A percentile compares a stretch with the other conserved stretches of the same genome.
Conservation (phyloP, 2,329 filamentous ascomycete genomes). For the Colletotrichum caudatum region DNA sequence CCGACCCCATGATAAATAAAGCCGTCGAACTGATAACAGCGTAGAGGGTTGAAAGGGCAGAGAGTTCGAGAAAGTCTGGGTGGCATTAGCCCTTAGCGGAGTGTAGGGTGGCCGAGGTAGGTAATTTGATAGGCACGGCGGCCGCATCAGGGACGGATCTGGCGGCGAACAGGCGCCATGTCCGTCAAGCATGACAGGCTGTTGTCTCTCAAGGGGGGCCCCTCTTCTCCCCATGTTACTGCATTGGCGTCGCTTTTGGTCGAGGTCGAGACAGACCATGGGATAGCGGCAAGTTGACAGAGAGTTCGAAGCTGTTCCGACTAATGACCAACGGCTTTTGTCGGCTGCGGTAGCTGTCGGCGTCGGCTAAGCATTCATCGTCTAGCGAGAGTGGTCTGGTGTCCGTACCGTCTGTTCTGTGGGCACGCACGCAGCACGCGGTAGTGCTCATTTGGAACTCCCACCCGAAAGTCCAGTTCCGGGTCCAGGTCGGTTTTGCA, state of each 20-base stretch:
- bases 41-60: slow-evolving; percentile 3
- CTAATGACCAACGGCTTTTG: slow-evolving; percentile 26
- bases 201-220: slow-evolving; percentile 19
- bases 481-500: background rate
- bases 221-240: slow-evolving; percentile 32
- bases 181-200: slow-evolving; percentile 27
- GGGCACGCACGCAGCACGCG: background rate
- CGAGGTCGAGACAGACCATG: slow-evolving; percentile 21
- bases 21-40: slow-evolving; percentile 9
- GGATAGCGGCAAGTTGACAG: slow-evolving; percentile 20
- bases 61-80: slow-evolving; percentile 12
- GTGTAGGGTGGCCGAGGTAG: background rate
- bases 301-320: slow-evolving; percentile 11
- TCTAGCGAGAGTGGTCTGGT: slow-evolving; percentile 19
- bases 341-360: slow-evolving; percentile 15
- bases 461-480: background rate
- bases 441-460: slow-evolving; percentile 9
- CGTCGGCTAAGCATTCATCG: slow-evolving; percentile 24
- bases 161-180: slow-evolving; percentile 33
- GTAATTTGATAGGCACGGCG: slow-evolving; percentile 23
- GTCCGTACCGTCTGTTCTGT: slow-evolving; percentile 23
- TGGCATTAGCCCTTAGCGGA: slow-evolving; percentile 26
- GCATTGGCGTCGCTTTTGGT: slow-evolving; percentile 18
- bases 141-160: slow-evolving; percentile 24
- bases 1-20: slow-evolving; percentile 21